These are phyloP conservation scores for Echria macrotheca DNA, from an alignment of 495 filamentous ascomycete genomes.

Conservation along the genomic window DNA sequence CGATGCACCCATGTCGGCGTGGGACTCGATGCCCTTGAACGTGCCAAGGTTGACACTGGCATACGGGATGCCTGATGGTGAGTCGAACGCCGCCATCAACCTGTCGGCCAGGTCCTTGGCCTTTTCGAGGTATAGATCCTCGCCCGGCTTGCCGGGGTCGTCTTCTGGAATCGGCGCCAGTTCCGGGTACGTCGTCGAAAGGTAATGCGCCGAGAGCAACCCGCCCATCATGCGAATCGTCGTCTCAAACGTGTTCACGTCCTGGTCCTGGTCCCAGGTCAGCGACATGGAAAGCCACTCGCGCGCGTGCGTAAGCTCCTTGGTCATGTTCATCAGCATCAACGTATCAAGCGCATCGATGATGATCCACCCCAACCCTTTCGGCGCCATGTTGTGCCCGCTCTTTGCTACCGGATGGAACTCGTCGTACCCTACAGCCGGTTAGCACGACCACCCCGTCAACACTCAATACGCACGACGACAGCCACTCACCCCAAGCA, in stretches of 20 bases:
- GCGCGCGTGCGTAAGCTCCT: slow-evolving; percentile 73
- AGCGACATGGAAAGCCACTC: slow-evolving; percentile 84
- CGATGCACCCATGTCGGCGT: slow-evolving; percentile 82
- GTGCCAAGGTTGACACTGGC: slow-evolving; percentile 84
- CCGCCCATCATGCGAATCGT: slow-evolving; percentile 98
- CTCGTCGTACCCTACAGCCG: slow-evolving; percentile 66
- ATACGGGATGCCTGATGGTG: slow-evolving; percentile 77
- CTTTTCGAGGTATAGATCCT: slow-evolving; percentile 94
- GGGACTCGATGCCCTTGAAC: slow-evolving; percentile 66
- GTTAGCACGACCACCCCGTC: slow-evolving; percentile 1
- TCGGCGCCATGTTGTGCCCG: slow-evolving; percentile 74
- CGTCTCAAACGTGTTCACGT: slow-evolving; percentile 97
- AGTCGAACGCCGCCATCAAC: slow-evolving; percentile 81
- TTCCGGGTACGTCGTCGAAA: slow-evolving; percentile 66
- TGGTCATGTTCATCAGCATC: slow-evolving; percentile 97
- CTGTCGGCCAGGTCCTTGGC: slow-evolving; percentile 88
- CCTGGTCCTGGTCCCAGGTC: slow-evolving; percentile 83
- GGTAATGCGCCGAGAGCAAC: slow-evolving; percentile 88
- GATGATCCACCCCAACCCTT: slow-evolving; percentile 94
- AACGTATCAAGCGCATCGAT: slow-evolving; percentile 92
- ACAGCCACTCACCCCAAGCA: slow-evolving; percentile 73
- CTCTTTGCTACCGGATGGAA: slow-evolving; percentile 77
- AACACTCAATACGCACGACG: neutral
- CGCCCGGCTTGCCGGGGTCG: slow-evolving; percentile 59
- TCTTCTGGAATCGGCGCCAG: slow-evolving; percentile 62